A percentile compares a stretch with the other conserved stretches of the same genome.
Conservation (phyloP, 805 yeast genomes). For the Zygosaccharomyces siamensis region DNA sequence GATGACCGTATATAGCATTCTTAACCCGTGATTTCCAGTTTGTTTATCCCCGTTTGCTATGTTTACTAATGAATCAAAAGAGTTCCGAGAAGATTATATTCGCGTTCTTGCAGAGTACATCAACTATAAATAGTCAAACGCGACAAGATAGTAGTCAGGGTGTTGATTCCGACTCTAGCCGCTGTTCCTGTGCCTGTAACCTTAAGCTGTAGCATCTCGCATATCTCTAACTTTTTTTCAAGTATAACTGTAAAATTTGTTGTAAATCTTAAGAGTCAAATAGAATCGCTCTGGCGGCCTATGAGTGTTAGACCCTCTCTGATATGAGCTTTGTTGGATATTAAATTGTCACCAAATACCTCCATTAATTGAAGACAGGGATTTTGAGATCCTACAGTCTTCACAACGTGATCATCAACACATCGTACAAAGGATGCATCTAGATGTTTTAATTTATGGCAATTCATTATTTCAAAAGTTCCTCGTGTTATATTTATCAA, state of each 20-base stretch:
- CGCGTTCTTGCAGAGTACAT: neutral
- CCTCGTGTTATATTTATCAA: conserved; percentile 50
- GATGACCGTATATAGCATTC: neutral
- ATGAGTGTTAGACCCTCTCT: conserved; percentile 56
- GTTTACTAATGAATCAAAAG: neutral
- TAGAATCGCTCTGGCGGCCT: conserved; percentile 69
- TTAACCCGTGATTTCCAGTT: neutral
- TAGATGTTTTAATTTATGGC: conserved; percentile 58
- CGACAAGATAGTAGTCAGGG: neutral
- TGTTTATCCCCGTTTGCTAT: neutral
- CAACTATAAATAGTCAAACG: conserved; percentile 3
- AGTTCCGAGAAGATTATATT: neutral
- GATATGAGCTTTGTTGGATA: conserved; percentile 50
- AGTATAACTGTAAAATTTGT: neutral
- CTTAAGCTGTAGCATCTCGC: neutral
- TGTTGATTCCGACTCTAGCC: neutral
- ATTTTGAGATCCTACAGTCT: conserved; percentile 52
- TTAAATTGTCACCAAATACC: conserved; percentile 73
- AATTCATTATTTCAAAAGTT: conserved; percentile 46
- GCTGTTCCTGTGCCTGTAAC: neutral
- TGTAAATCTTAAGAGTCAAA: conserved; percentile 25
- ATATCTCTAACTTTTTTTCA: neutral
- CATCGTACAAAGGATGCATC: conserved; percentile 79
- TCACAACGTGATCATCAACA: conserved; percentile 66
- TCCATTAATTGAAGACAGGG: conserved; percentile 61